Conservation (phyloP, 176 grass and related monocot species). For the Eleusine indica region DNA sequence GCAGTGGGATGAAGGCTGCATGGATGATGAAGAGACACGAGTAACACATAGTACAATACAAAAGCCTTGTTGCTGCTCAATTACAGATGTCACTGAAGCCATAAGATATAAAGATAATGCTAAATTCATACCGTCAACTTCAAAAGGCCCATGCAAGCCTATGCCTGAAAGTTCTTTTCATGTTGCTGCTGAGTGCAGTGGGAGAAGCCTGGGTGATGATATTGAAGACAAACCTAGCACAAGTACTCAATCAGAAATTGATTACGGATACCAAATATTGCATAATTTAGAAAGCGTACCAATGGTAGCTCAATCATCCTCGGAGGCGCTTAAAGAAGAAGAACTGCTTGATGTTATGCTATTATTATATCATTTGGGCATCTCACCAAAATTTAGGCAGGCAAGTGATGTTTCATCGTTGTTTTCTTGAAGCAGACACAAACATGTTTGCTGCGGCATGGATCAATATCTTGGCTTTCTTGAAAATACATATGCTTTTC, state of each 20-base stretch:
- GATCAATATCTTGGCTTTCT: not conserved
- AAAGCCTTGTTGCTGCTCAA: conserved; percentile 80
- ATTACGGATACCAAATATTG: conserved; percentile 64
- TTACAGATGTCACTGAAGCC: conserved; percentile 50
- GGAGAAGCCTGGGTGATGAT: conserved; percentile 66
- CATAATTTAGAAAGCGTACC: conserved; percentile 47
- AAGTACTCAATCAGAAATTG: conserved; percentile 60
- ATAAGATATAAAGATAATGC: conserved; percentile 59
- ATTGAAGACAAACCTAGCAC: conserved; percentile 70
- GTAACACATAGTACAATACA: conserved; percentile 70
- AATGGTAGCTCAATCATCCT: conserved; percentile 47
- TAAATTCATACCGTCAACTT: conserved; percentile 56
- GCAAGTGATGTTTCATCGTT: conserved; percentile 52
- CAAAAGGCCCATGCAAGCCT: conserved; percentile 60
- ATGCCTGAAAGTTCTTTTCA: conserved; percentile 55
- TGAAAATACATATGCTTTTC: conserved; percentile 22
- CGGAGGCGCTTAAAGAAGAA: conserved; percentile 68
- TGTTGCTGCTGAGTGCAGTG: conserved; percentile 62
- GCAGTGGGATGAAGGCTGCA: conserved; percentile 78
- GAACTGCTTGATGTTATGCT: conserved; percentile 84
- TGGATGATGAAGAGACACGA: conserved; percentile 60
- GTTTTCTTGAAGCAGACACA: conserved; percentile 22
- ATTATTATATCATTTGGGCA: conserved; percentile 79
- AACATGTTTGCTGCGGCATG: not conserved
- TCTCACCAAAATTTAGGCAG: conserved; percentile 83